Evolutionary conservation across 1,139 yeast genomes (phyloP).

Genomic region (Wickerhamomyces sp.): DNA sequence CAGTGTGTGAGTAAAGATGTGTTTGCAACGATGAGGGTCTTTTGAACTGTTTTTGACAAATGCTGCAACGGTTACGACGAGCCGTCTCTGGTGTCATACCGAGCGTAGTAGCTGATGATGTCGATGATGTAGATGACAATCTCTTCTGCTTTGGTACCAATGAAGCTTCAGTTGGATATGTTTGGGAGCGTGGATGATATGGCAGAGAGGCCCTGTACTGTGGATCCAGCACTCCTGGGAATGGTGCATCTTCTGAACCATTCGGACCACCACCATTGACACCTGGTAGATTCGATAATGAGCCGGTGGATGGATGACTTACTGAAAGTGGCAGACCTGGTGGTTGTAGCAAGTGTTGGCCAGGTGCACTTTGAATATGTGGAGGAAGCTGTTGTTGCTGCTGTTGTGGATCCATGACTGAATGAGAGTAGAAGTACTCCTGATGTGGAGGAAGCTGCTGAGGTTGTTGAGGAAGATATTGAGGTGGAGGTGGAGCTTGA

Average conservation of each 20-base stretch:
- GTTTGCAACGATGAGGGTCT: constrained; percentile 79
- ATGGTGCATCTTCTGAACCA: constrained; percentile 12
- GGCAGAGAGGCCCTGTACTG: constrained; percentile 2
- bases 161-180: constrained; percentile 14
- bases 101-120: constrained; percentile 5
- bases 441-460: too few species aligned
- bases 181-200: constrained; percentile 13
- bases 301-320: neutral
- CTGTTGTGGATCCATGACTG: neutral
- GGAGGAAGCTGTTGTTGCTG: neutral
- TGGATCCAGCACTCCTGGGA: constrained; percentile 14
- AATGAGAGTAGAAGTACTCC: too few species aligned
- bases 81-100: constrained; percentile 28
- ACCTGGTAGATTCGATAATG: neutral
- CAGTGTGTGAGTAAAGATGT: constrained; percentile 81
- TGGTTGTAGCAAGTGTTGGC: neutral
- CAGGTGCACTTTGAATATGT: neutral
- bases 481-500: neutral
- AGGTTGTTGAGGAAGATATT: too few species aligned
- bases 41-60: constrained; percentile 74
- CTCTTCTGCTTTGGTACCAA: constrained; percentile 5
- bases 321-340: neutral
- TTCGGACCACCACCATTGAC: too few species aligned
- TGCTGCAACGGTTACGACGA: constrained; percentile 39
- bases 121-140: constrained; percentile 10